A percentile compares a stretch with the other conserved stretches of the same genome.
phyloP scores from a whole-genome alignment of 345 rosid species.

The Rhodamnia rubescens region DNA sequence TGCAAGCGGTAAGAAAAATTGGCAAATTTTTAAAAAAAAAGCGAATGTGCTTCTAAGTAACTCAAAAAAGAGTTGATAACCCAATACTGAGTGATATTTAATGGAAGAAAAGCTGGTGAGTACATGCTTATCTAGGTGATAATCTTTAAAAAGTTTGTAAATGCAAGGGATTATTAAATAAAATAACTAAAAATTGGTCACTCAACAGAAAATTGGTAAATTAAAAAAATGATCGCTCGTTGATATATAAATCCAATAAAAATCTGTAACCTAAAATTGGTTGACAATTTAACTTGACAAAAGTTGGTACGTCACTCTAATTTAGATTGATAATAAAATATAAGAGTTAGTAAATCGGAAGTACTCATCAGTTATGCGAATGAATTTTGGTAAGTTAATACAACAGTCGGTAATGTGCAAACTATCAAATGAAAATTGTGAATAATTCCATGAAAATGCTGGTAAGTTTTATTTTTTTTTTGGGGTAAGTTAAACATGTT shows the following conservation, averaged over 20 bases:
- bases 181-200: neutral
- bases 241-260: neutral
- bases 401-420: neutral
- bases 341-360: neutral
- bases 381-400: neutral
- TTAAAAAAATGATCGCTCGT: neutral
- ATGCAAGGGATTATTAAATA: neutral
- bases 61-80: neutral
- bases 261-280: neutral
- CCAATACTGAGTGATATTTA: neutral
- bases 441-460: neutral
- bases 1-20: neutral
- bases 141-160: neutral
- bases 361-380: neutral
- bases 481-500: neutral
- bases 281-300: neutral
- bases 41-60: neutral
- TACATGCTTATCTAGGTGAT: neutral
- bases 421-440: neutral
- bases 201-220: neutral
- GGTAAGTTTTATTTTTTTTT: neutral
- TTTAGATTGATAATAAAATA: neutral
- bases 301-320: neutral
- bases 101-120: neutral
- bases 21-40: neutral